Conservation (phyloP, 768 basidiomycete species). For the Tulasnella calospora region DNA sequence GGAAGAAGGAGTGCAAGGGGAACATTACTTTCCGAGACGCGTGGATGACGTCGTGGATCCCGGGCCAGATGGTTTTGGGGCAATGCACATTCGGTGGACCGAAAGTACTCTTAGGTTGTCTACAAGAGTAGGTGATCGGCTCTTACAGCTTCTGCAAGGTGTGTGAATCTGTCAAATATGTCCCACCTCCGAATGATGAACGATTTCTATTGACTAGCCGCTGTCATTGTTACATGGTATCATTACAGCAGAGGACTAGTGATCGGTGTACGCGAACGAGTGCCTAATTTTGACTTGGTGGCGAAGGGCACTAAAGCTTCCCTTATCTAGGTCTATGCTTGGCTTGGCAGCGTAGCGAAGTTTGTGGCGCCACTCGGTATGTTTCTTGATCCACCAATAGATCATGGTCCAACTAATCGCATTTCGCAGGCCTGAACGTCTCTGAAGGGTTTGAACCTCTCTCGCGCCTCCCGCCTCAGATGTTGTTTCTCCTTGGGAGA, state of each 20-base stretch:
- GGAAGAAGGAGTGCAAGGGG: background rate
- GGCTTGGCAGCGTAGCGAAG: background rate
- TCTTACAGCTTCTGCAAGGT: constrained; percentile 19
- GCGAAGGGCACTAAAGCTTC: background rate
- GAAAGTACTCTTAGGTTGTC: background rate
- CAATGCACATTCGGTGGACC: background rate
- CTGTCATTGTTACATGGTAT: constrained; percentile 15
- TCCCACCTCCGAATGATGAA: background rate
- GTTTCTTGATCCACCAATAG: background rate
- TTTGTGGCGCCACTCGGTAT: background rate
- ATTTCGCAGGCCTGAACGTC: constrained; percentile 3
- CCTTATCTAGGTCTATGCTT: constrained; percentile 8
- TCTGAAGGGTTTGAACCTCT: constrained; percentile 15
- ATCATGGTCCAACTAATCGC: background rate
- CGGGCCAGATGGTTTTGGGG: background rate
- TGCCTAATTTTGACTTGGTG: background rate
- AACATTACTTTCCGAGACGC: background rate
- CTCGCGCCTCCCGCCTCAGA: background rate
- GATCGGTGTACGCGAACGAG: background rate
- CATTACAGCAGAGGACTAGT: constrained; percentile 1
- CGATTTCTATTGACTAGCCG: background rate
- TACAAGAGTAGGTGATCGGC: background rate
- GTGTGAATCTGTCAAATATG: background rate
- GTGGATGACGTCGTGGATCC: background rate
- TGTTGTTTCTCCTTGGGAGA: background rate